A percentile compares a stretch with the other conserved stretches of the same genome.
phyloP scores from a whole-genome alignment of 306 rosid genomes.

The Malus sieversii region DNA sequence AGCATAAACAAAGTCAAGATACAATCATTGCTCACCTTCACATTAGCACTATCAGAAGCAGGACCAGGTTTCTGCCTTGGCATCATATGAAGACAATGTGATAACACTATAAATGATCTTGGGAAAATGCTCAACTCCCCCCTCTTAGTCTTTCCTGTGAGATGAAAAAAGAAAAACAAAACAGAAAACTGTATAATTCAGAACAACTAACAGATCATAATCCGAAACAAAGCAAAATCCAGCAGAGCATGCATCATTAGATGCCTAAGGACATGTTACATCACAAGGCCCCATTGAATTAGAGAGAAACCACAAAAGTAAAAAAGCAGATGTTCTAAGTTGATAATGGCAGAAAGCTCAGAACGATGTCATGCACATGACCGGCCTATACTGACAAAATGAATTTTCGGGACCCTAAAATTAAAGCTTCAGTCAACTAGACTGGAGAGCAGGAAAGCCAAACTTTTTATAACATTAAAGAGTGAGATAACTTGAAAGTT shows the following conservation, averaged over 20 bases:
- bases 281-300: neutral
- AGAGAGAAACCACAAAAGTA: neutral
- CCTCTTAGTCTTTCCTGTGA: slow-evolving; percentile 76
- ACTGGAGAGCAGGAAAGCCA: neutral
- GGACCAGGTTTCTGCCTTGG: slow-evolving; percentile 66
- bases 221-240: neutral
- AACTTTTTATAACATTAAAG: neutral
- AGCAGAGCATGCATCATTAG: neutral
- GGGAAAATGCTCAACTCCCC: slow-evolving; percentile 89
- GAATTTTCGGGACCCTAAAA: neutral
- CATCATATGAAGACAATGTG: slow-evolving; percentile 85
- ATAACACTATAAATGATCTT: slow-evolving; percentile 47
- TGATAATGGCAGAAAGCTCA: neutral
- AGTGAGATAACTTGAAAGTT: neutral
- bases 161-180: neutral
- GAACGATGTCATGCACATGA: neutral
- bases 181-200: neutral
- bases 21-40: slow-evolving; percentile 37
- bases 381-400: neutral
- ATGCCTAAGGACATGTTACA: neutral
- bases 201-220: neutral
- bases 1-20: neutral
- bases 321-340: neutral
- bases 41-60: slow-evolving; percentile 46
- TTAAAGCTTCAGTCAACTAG: neutral